Conservation (phyloP, 495 filamentous ascomycete genomes). For the Neurospora tetraspora region DNA sequence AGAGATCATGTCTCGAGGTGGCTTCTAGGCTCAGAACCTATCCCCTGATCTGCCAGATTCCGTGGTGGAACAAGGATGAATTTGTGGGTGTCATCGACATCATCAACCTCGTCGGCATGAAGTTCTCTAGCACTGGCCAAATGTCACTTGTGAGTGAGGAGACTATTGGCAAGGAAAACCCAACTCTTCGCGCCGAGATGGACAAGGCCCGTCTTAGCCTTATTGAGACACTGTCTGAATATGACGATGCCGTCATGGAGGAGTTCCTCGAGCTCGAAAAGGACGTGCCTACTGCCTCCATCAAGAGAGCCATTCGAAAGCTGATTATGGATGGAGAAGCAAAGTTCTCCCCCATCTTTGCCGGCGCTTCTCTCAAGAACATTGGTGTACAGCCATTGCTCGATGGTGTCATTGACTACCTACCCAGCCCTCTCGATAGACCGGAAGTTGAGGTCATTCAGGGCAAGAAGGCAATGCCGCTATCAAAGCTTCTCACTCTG, state of each 20-base stretch:
- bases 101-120: conserved; percentile 43
- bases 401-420: conserved; percentile 75
- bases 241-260: conserved; percentile 80
- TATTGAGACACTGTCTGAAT: conserved; percentile 73
- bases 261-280: conserved; percentile 68
- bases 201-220: conserved; percentile 64
- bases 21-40: conserved; percentile 67
- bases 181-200: conserved; percentile 56
- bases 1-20: conserved; percentile 74
- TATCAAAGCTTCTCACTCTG: conserved; percentile 42
- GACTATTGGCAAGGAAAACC: conserved; percentile 22
- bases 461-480: conserved; percentile 41
- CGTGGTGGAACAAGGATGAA: conserved; percentile 75
- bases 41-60: conserved; percentile 90
- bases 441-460: conserved; percentile 69
- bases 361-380: conserved; percentile 86
- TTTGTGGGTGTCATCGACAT: conserved; percentile 80
- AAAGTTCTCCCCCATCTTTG: conserved; percentile 76
- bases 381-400: conserved; percentile 90
- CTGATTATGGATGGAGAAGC: conserved; percentile 52
- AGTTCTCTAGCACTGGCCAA: conserved; percentile 42
- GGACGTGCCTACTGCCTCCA: conserved; percentile 55
- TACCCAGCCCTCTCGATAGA: conserved; percentile 73
- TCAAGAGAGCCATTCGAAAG: conserved; percentile 64
- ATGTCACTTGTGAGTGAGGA: conserved; percentile 44